A percentile compares a stretch with the other conserved stretches of the same genome.
Evolutionary conservation across 148 eudicot genomes (phyloP).

Genomic region (Cornus suecica): DNA sequence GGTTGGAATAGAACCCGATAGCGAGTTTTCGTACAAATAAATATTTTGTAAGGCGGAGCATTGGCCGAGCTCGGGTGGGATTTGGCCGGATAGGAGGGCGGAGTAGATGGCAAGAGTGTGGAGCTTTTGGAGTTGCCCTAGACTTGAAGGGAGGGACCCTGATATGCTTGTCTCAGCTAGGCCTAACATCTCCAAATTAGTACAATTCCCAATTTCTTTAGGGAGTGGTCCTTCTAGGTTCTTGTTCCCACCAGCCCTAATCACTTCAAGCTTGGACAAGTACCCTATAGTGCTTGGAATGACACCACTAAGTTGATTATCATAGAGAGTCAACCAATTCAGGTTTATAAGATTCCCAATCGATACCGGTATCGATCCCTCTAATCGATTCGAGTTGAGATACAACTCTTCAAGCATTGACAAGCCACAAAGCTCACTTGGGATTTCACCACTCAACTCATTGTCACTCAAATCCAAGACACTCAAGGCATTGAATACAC

Average conservation of each 20-base stretch:
- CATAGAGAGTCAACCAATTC: conserved; percentile 50
- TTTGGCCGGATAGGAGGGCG: conserved; percentile 71
- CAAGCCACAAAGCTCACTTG: conserved; percentile 46
- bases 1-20: conserved; percentile 69
- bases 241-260: conserved; percentile 87
- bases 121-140: conserved; percentile 71
- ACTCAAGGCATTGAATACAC: conserved; percentile 31
- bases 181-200: conserved; percentile 59
- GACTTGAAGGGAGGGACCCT: conserved; percentile 57
- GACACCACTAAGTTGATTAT: conserved; percentile 73
- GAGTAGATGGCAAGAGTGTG: conserved; percentile 77
- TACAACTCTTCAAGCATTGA: conserved; percentile 50
- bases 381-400: conserved; percentile 61
- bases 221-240: conserved; percentile 74
- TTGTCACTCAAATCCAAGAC: conserved; percentile 74
- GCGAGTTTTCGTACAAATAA: conserved; percentile 76
- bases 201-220: conserved; percentile 68
- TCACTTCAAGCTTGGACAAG: conserved; percentile 46
- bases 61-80: conserved; percentile 81
- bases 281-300: conserved; percentile 68
- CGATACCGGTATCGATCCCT: conserved; percentile 51
- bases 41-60: conserved; percentile 54
- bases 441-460: conserved; percentile 68
- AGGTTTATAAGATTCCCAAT: conserved; percentile 65
- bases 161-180: conserved; percentile 88